Evolutionary conservation across 1,284 basidiomycete genomes (phyloP), one percentile per base, ranked within the genome.

Genomic region (Papiliotrema nemorosa): DNA sequence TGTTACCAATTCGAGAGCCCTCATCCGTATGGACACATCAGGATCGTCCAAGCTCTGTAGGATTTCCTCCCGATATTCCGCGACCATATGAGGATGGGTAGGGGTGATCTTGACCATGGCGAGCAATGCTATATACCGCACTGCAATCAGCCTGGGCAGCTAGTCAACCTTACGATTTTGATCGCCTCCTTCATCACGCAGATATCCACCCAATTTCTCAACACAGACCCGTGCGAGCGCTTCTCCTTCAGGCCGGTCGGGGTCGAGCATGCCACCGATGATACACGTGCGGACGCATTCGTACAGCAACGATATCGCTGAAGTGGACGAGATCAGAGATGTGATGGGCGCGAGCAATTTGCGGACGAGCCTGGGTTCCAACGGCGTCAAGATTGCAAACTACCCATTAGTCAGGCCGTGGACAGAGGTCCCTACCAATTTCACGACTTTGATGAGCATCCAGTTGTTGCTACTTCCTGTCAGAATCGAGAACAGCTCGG

Each of bases 381-480:
- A 79, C 2, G 93, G 94, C 0, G 89, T 88, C 24, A 97, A 76
- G 25, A 86, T 83, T 20, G 92, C 91, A 75, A 97, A 96, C 92
- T 96, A 38, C 22, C 5, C 31, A 9, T 33, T 33, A 20, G 7
- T 37, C 35, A 14, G 18, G 21, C 13, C 18, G 24, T 20, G n/a
- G 16, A 24, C 33, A 21, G 25, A 7, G 5, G 5, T 10, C 69
- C 82, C 67, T 68, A 91, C 91, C 66, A 96, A 77, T 76, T 99
- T 99, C 71, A 98, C 86, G 44, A 97, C 87, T 78, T 99, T 99
- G 77, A 99, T 99, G 52, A 98, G 79, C 88, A 97, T 94, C 96
- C 96, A 99, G 68, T 98, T 99, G 74, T 98, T 98, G 25, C 86
- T 88, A 26, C 90, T 91, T 1, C 86, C 90, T 0, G 91, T 97